A percentile compares a stretch with the other conserved stretches of the same genome.
phyloP scores from a whole-genome alignment of 2,329 filamentous ascomycete genomes.

The Fusarium chlamydosporum region DNA sequence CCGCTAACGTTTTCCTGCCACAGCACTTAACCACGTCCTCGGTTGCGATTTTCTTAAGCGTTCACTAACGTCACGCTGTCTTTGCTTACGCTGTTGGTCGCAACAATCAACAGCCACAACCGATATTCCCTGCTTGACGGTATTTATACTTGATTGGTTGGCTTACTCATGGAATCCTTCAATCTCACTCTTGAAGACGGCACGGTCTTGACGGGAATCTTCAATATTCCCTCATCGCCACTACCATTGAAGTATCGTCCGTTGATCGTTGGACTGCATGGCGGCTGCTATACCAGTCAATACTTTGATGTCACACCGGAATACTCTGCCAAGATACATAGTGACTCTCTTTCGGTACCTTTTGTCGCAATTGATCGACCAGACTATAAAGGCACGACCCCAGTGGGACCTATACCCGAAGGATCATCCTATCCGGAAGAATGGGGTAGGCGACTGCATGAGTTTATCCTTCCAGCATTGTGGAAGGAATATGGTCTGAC shows the following conservation, averaged over 20 bases:
- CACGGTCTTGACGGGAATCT: constrained; percentile 33
- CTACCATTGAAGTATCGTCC: constrained; percentile 28
- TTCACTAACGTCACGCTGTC: background rate
- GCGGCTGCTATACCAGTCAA: constrained; percentile 40
- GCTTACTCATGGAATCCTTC: constrained; percentile 32
- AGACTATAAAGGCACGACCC: constrained; percentile 35
- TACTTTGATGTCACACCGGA: constrained; percentile 43
- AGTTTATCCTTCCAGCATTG: constrained; percentile 37
- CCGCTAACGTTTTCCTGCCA: background rate
- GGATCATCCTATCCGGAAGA: constrained; percentile 42
- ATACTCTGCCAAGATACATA: constrained; percentile 30
- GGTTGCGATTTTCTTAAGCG: background rate
- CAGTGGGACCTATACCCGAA: constrained; percentile 28
- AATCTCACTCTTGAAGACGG: constrained; percentile 29
- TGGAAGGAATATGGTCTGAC: constrained; percentile 34
- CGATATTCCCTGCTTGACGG: constrained; percentile 1
- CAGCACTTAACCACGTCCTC: background rate
- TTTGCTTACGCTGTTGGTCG: constrained; percentile 9
- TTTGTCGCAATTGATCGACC: constrained; percentile 47
- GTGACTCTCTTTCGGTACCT: constrained; percentile 34
- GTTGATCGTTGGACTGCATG: constrained; percentile 42
- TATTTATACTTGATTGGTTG: background rate
- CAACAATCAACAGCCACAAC: constrained; percentile 8
- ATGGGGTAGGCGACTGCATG: constrained; percentile 34
- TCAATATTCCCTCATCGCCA: constrained; percentile 29